These are phyloP conservation scores for Lachancea mirantina DNA, from an alignment of 805 yeast genomes.

Conservation along the genomic window DNA sequence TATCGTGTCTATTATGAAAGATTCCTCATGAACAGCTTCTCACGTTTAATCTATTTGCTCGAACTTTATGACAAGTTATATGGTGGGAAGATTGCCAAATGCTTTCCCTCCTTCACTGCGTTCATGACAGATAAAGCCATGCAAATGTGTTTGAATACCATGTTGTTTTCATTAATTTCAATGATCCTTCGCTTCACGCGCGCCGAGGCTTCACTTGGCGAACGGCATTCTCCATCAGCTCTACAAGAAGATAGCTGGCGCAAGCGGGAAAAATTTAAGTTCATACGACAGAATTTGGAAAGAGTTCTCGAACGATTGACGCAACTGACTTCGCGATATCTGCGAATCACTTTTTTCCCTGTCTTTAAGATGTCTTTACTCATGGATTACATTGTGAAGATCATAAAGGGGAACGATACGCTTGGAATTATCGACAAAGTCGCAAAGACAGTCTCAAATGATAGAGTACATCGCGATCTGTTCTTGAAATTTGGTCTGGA, in stretches of 20 bases:
- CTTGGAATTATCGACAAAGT: conserved; percentile 15
- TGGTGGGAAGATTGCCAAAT: conserved; percentile 14
- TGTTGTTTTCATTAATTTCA: conserved; percentile 21
- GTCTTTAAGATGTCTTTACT: conserved; percentile 27
- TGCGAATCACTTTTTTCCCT: conserved; percentile 28
- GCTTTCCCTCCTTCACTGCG: conserved; percentile 15
- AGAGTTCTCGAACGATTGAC: conserved; percentile 19
- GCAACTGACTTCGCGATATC: conserved; percentile 19
- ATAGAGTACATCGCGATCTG: too few relatives aligned
- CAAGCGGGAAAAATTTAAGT: conserved; percentile 19
- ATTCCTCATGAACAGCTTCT: conserved; percentile 17
- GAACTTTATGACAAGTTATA: conserved; percentile 21
- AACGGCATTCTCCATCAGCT: conserved; percentile 1
- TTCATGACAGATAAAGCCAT: conserved; percentile 23
- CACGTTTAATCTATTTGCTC: conserved; percentile 15
- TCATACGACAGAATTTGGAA: conserved; percentile 22
- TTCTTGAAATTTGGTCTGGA: conserved; percentile 23
- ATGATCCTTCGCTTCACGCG: conserved; percentile 23
- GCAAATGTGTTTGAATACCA: conserved; percentile 24
- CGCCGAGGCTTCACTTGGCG: conserved; percentile 18
- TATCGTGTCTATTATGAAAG: conserved; percentile 15
- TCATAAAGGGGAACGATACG: conserved; percentile 25
- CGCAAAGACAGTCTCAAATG: conserved; percentile 8
- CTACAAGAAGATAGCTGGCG: conserved; percentile 3
- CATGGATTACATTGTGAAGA: conserved; percentile 25